phyloP scores from a whole-genome alignment of 2,329 filamentous ascomycete genomes.

The Hawksworthiomyces lignivorus region DNA sequence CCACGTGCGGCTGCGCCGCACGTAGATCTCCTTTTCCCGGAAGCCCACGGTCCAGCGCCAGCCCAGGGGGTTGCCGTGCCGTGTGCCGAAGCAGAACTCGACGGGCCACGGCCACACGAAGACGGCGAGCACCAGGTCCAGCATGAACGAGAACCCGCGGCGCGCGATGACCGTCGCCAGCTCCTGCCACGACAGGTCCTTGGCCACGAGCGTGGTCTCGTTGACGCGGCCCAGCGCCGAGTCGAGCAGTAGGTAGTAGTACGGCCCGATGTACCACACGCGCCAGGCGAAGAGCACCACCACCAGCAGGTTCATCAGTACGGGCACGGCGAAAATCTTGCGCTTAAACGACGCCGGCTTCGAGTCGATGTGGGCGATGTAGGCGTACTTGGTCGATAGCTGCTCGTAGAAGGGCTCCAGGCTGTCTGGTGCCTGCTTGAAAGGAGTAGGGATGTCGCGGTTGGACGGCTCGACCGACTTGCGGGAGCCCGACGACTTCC shows the following conservation, averaged over 20 bases:
- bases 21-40: slow-evolving; percentile 69
- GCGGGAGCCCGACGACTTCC: slow-evolving; percentile 15
- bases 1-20: slow-evolving; percentile 71
- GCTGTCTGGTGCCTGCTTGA: slow-evolving; percentile 55
- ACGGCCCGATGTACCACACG: slow-evolving; percentile 59
- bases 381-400: slow-evolving; percentile 63
- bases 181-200: slow-evolving; percentile 46
- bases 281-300: slow-evolving; percentile 58
- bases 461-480: neutral
- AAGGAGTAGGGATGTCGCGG: slow-evolving; percentile 50
- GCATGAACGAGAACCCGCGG: slow-evolving; percentile 57
- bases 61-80: slow-evolving; percentile 51
- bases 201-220: slow-evolving; percentile 56
- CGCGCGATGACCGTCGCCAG: slow-evolving; percentile 49
- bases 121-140: slow-evolving; percentile 64
- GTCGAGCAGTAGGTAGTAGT: slow-evolving; percentile 61
- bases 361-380: slow-evolving; percentile 76
- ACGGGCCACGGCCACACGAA: slow-evolving; percentile 68
- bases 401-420: slow-evolving; percentile 59
- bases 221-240: slow-evolving; percentile 60
- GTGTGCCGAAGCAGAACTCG: slow-evolving; percentile 58
- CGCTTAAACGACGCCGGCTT: slow-evolving; percentile 65
- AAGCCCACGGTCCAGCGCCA: slow-evolving; percentile 77
- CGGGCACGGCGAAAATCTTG: slow-evolving; percentile 74
- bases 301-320: slow-evolving; percentile 67